A percentile compares a stretch with the other conserved stretches of the same genome.
Conservation (phyloP, 305 asterid species). For the Stenogyne calaminthoides region DNA sequence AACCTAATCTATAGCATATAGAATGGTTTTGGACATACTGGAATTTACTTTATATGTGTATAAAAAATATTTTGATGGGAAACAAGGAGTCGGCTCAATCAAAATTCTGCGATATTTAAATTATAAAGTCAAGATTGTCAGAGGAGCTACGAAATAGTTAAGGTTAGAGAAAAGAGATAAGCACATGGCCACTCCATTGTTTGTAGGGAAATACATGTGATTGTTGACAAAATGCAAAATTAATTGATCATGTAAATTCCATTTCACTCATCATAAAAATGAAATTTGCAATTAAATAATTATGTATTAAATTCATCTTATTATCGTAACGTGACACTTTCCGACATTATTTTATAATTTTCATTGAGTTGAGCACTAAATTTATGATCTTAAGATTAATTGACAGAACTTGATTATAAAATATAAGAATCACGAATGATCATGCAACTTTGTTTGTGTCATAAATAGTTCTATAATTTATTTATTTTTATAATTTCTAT, state of each 20-base stretch:
- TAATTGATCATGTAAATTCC: background rate
- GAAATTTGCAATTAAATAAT: background rate
- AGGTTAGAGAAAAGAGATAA: conserved; percentile 25
- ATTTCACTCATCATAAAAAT: background rate
- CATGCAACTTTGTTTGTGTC: too few relatives aligned
- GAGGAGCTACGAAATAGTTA: conserved; percentile 29
- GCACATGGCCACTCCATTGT: conserved; percentile 52
- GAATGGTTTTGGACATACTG: background rate
- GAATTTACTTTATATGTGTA: background rate
- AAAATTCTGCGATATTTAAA: conserved; percentile 28
- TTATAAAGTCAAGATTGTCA: conserved; percentile 36
- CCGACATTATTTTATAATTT: too few relatives aligned
- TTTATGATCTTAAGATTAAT: too few relatives aligned
- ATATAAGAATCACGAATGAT: too few relatives aligned
- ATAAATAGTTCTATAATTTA: too few relatives aligned
- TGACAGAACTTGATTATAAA: too few relatives aligned
- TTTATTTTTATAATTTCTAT: too few relatives aligned
- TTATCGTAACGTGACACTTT: too few relatives aligned
- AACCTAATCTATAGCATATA: conserved; percentile 9
- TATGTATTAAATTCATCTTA: too few relatives aligned
- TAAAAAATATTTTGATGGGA: conserved; percentile 21
- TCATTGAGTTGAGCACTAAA: too few relatives aligned
- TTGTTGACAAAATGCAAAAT: background rate
- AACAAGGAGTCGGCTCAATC: conserved; percentile 40
- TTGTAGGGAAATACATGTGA: conserved; percentile 38